Evolutionary conservation across 306 rosid genomes (phyloP).

Genomic region (Inga laurina): DNA sequence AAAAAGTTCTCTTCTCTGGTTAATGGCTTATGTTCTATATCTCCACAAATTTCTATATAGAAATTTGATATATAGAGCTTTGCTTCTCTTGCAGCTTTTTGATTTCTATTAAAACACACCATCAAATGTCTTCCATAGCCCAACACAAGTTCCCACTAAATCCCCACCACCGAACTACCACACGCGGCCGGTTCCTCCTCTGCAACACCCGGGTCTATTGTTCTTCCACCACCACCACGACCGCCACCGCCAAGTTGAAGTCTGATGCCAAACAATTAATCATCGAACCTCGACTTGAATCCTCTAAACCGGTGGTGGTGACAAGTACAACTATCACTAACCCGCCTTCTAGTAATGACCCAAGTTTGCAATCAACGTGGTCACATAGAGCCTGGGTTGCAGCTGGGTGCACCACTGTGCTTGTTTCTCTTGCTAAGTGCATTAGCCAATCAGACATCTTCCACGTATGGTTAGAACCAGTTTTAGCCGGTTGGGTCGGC

Average conservation of each 20-base stretch:
- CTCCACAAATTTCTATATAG: neutral
- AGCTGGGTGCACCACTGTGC: slow-evolving; percentile 6
- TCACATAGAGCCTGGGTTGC: slow-evolving; percentile 85
- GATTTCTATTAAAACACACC: slow-evolving; percentile 28
- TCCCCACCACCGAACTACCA: slow-evolving; percentile 29
- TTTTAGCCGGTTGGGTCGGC: slow-evolving; percentile 41
- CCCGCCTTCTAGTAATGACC: slow-evolving; percentile 48
- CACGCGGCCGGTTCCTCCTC: neutral
- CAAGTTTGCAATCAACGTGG: slow-evolving; percentile 71
- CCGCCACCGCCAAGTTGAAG: slow-evolving; percentile 34
- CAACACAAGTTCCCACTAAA: slow-evolving; percentile 49
- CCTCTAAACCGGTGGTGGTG: neutral
- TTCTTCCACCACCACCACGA: slow-evolving; percentile 25
- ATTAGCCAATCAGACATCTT: neutral
- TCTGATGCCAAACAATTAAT: slow-evolving; percentile 28
- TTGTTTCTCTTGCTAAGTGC: slow-evolving; percentile 44
- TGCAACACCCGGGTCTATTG: slow-evolving; percentile 21
- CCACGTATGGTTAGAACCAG: neutral
- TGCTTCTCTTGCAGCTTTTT: neutral
- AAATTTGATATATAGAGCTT: neutral
- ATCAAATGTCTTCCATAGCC: slow-evolving; percentile 64
- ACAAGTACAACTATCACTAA: neutral
- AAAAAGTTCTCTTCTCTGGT: neutral
- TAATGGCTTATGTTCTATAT: neutral
- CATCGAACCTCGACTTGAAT: slow-evolving; percentile 27